A percentile compares a stretch with the other conserved stretches of the same genome.
phyloP scores from a whole-genome alignment of 768 basidiomycete species.

The Amanita phalloides region DNA sequence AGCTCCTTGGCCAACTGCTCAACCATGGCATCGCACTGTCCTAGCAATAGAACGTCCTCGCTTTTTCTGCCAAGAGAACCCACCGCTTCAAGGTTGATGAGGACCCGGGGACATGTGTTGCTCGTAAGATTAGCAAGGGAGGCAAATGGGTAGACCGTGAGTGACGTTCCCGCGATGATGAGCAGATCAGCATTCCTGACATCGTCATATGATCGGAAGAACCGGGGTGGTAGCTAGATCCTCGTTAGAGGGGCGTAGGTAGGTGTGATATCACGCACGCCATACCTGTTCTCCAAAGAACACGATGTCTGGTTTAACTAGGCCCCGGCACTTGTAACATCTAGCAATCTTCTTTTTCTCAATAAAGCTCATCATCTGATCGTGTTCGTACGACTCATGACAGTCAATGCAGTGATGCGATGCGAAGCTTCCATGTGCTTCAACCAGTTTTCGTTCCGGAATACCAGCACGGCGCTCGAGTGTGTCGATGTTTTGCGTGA shows the following conservation, averaged over 20 bases:
- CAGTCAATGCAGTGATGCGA: constrained; percentile 78
- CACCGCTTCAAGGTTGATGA: constrained; percentile 81
- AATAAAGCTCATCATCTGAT: constrained; percentile 58
- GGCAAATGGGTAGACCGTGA: constrained; percentile 84
- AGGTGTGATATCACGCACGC: constrained; percentile 5
- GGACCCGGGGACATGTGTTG: constrained; percentile 59
- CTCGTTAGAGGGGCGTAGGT: not conserved
- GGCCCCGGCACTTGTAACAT: constrained; percentile 57
- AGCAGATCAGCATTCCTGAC: constrained; percentile 71
- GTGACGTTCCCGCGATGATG: constrained; percentile 85
- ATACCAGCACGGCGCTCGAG: constrained; percentile 81
- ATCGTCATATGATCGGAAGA: constrained; percentile 43
- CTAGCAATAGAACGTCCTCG: constrained; percentile 55
- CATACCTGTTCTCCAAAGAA: constrained; percentile 80
- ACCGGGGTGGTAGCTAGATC: constrained; percentile 59
- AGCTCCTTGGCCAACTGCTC: constrained; percentile 51
- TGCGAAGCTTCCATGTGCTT: constrained; percentile 96
- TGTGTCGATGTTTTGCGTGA: constrained; percentile 91
- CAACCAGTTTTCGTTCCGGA: constrained; percentile 63
- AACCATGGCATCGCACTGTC: constrained; percentile 64
- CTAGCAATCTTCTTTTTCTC: constrained; percentile 51
- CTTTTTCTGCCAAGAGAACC: constrained; percentile 47
- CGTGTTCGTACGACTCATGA: constrained; percentile 40
- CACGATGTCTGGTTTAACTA: constrained; percentile 91
- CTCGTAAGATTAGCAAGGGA: constrained; percentile 52